phyloP scores from a whole-genome alignment of 768 basidiomycete genomes.

The Leccinum obscurum region DNA sequence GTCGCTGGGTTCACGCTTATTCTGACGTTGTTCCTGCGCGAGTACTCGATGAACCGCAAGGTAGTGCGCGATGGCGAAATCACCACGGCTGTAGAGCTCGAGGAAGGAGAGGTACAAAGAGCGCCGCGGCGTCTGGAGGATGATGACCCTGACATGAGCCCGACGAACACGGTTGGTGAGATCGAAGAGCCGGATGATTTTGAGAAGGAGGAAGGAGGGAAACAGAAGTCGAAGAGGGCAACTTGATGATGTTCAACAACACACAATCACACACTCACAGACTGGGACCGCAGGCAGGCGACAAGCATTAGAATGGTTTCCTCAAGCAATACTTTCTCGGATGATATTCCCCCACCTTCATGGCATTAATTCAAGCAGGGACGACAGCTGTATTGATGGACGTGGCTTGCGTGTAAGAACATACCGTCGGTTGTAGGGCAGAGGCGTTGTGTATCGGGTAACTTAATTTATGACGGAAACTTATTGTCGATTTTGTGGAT shows the following conservation, averaged over 20 bases:
- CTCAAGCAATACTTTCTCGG: background rate
- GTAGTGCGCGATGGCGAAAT: slow-evolving; percentile 40
- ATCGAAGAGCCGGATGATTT: background rate
- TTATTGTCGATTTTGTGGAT: too few species aligned
- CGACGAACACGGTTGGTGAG: background rate
- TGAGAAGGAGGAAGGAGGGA: background rate
- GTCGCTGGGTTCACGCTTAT: slow-evolving; percentile 54
- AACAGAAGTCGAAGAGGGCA: background rate
- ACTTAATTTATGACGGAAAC: too few species aligned
- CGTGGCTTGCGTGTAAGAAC: too few species aligned
- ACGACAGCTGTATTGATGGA: background rate
- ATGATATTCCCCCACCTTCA: background rate
- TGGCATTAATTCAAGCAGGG: background rate
- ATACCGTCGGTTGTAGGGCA: too few species aligned
- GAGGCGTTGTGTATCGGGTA: too few species aligned
- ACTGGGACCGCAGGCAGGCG: background rate
- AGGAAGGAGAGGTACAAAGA: slow-evolving; percentile 21
- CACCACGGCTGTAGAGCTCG: slow-evolving; percentile 31
- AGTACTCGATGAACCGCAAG: slow-evolving; percentile 59
- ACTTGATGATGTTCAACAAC: background rate
- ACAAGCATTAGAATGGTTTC: background rate
- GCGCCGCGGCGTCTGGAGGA: background rate
- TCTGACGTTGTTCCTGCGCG: slow-evolving; percentile 52
- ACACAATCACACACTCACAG: background rate
- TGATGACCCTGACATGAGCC: slow-evolving; percentile 1